Conservation (phyloP, 2,329 filamentous ascomycete species). For the Colletotrichum zoysiae region DNA sequence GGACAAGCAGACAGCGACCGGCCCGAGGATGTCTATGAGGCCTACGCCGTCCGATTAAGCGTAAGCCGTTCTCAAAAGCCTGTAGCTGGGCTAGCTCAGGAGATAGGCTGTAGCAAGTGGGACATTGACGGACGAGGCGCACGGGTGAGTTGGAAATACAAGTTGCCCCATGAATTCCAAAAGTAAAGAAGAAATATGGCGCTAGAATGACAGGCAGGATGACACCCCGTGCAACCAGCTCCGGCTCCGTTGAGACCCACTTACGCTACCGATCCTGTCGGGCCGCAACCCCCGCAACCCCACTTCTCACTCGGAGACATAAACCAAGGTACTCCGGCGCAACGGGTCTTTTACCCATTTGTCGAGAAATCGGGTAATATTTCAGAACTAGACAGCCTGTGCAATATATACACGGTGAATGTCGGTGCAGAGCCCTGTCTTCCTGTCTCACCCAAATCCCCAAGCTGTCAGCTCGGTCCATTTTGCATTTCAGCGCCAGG, state of each 20-base stretch:
- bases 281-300: not conserved
- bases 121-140: conserved; percentile 13
- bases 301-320: conserved; percentile 13
- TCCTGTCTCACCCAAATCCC: not conserved
- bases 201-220: not conserved
- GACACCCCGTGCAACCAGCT: not conserved
- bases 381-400: not conserved
- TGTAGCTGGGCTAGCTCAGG: conserved; percentile 1
- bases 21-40: not conserved
- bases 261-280: conserved; percentile 2
- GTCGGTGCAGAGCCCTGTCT: not conserved
- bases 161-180: not conserved
- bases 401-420: not conserved
- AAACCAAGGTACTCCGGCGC: not conserved
- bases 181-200: not conserved
- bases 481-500: not conserved
- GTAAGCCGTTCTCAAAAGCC: conserved; percentile 2
- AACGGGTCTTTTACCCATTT: conserved; percentile 9
- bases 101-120: not conserved
- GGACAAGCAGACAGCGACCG: not conserved
- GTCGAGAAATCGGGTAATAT: not conserved
- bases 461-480: not conserved
- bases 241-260: conserved; percentile 18
- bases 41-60: not conserved
- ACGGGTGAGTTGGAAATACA: not conserved